Base-by-base conservation (phyloP, 352 stramenopile species). In the Phytophthora hybrid region DNA sequence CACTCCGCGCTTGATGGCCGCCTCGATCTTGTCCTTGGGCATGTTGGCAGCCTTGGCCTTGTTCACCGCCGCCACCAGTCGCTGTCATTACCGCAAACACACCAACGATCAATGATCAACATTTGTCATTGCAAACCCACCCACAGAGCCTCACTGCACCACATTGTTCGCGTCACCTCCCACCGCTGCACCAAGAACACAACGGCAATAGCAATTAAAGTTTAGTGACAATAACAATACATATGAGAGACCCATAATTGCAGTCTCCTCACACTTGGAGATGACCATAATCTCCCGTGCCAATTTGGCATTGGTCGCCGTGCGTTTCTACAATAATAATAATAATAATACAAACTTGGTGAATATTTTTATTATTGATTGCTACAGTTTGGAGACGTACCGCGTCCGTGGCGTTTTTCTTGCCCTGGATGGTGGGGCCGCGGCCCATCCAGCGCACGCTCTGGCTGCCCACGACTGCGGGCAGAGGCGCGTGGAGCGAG, bases 31-130 rank as follows among this genome's bases (percentile, higher is more conserved):
- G 70, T 95, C 89, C 65, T 93, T 93, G 55, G 87, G 74, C 87
- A 94, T 94, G 73, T 95, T 95, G 39, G 79, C 84, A 4, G 89
- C 83, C 76, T 95, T 95, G 61, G 88, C 88, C 70, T 93, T 91
- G 64, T 79, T 85, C 59, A 93, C 81, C 11, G 78, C 81, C 31
- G 85, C 84, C 47, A 85, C 71, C 41, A 87, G 83, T 49, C 90
- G 59, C 73, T 80, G 46, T 51, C 41, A 41, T 39, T 11, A 11
- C 8, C 6, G 13, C 23, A 26, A 26, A 26, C 1, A 26, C 23
- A 47, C 41, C 41, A n/a, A n/a, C 11, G 10, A 47, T 13, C 7
- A 47, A 47, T 13, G 14, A 47, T 41, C 13, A 41, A 14, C 34
- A 41, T 11, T 11, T 6, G 1, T 1, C 5, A 13, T 5, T 8